Evolutionary conservation across 163 green algal species (phyloP).

Genomic region (Trebouxiophyceae sp.): DNA sequence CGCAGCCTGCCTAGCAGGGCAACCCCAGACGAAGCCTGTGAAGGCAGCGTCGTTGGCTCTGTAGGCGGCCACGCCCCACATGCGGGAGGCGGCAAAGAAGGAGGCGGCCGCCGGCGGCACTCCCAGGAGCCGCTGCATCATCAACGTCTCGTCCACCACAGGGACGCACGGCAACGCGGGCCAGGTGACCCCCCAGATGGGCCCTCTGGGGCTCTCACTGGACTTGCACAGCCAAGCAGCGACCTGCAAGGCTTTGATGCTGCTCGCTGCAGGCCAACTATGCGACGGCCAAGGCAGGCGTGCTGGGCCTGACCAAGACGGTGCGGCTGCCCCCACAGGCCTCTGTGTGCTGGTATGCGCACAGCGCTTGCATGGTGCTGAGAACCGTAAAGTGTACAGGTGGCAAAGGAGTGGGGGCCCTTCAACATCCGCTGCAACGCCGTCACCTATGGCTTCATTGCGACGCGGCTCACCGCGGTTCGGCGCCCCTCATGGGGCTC

Average conservation of each 20-base stretch:
- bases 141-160: constrained; percentile 77
- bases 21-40: no score
- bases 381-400: no score
- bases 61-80: constrained; percentile 47
- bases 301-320: constrained; percentile 77
- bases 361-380: no score
- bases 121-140: constrained; percentile 53
- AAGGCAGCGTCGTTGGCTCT: no score
- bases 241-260: no score
- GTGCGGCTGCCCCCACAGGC: no score
- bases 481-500: constrained; percentile 30
- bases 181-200: no score
- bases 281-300: constrained; percentile 52
- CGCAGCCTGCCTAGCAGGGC: no score
- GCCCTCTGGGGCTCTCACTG: no score
- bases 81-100: constrained; percentile 67
- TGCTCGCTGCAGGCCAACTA: constrained; percentile 85
- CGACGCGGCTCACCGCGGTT: constrained; percentile 59
- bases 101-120: constrained; percentile 38
- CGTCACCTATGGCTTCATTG: constrained; percentile 72
- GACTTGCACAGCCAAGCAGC: no score
- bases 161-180: constrained; percentile 75
- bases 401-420: constrained; percentile 76
- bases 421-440: constrained; percentile 82
- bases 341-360: no score